These are phyloP conservation scores for Curvularia sp. DNA, from an alignment of 2,329 filamentous ascomycete species.

Conservation along the genomic window DNA sequence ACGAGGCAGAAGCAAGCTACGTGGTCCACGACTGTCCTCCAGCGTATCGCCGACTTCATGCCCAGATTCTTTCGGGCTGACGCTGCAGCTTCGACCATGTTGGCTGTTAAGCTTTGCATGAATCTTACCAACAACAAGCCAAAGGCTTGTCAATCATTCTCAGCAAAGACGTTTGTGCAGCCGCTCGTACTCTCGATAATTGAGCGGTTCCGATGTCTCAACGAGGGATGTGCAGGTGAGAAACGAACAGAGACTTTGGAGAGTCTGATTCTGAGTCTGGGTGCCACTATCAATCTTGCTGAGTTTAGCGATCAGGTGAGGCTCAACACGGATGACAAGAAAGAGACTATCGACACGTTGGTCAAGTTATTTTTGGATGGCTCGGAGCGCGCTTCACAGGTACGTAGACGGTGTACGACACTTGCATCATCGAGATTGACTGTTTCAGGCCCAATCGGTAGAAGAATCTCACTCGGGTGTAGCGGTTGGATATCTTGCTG, in stretches of 20 bases:
- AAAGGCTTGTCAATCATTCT: slow-evolving; percentile 72
- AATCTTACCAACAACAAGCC: slow-evolving; percentile 86
- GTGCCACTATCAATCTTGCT: slow-evolving; percentile 85
- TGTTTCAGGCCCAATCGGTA: slow-evolving; percentile 58
- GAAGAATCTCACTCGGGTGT: slow-evolving; percentile 81
- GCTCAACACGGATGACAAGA: slow-evolving; percentile 39
- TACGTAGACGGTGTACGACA: slow-evolving; percentile 54
- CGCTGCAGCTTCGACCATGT: slow-evolving; percentile 39
- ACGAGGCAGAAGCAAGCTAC: slow-evolving; percentile 51
- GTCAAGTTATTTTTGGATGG: slow-evolving; percentile 72
- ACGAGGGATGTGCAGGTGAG: slow-evolving; percentile 53
- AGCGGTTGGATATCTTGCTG: slow-evolving; percentile 82
- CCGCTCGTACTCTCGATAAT: slow-evolving; percentile 44
- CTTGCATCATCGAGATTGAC: slow-evolving; percentile 23
- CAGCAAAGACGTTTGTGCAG: slow-evolving; percentile 60
- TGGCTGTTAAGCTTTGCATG: slow-evolving; percentile 74
- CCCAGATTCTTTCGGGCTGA: slow-evolving; percentile 38
- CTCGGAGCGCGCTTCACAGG: slow-evolving; percentile 70
- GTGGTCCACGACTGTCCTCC: slow-evolving; percentile 58
- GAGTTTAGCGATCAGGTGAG: slow-evolving; percentile 73
- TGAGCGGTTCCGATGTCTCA: slow-evolving; percentile 33
- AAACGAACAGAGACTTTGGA: slow-evolving; percentile 66
- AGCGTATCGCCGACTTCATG: slow-evolving; percentile 59
- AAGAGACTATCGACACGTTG: slow-evolving; percentile 64
- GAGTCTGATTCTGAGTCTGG: slow-evolving; percentile 77